A percentile compares a stretch with the other conserved stretches of the same genome.
These are phyloP conservation scores for Metschnikowia kofuensis DNA, from an alignment of 805 yeast genomes.

Conservation along the genomic window DNA sequence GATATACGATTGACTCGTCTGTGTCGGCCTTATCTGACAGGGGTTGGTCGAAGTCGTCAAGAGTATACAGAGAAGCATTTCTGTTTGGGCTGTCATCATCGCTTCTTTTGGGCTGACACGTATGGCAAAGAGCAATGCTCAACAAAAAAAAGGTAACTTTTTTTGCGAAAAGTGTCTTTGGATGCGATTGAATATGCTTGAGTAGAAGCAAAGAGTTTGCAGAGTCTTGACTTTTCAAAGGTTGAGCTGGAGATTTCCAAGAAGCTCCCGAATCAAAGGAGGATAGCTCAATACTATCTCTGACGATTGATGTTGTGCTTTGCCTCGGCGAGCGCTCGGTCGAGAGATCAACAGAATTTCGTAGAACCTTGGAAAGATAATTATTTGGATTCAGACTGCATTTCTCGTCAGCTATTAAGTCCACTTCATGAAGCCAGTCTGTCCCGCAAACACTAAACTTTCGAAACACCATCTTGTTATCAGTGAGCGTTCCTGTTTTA, in stretches of 20 bases:
- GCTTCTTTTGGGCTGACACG: constrained; percentile 71
- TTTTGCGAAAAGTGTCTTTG: constrained; percentile 64
- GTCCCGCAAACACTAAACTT: constrained; percentile 85
- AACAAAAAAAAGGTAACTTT: constrained; percentile 77
- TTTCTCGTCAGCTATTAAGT: constrained; percentile 35
- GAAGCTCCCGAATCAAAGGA: constrained; percentile 24
- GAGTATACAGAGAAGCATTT: constrained; percentile 18
- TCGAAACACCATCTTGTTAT: constrained; percentile 88
- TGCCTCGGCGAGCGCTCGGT: constrained; percentile 13
- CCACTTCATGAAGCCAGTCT: constrained; percentile 83
- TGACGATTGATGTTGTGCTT: constrained; percentile 32
- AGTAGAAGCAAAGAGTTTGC: constrained; percentile 62
- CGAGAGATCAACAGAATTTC: not conserved
- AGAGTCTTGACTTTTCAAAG: constrained; percentile 38
- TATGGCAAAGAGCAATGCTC: constrained; percentile 82
- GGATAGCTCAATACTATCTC: constrained; percentile 32
- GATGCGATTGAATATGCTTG: constrained; percentile 66
- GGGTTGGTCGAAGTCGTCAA: constrained; percentile 18
- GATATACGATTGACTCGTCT: constrained; percentile 66
- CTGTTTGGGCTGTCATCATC: constrained; percentile 5
- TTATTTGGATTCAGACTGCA: constrained; percentile 4
- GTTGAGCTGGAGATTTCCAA: constrained; percentile 52
- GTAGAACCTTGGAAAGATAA: constrained; percentile 1
- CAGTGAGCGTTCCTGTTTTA: constrained; percentile 96
- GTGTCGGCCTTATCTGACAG: constrained; percentile 10